Conservation (phyloP, 257 asterid genomes). For the Solanum habrochaites region DNA sequence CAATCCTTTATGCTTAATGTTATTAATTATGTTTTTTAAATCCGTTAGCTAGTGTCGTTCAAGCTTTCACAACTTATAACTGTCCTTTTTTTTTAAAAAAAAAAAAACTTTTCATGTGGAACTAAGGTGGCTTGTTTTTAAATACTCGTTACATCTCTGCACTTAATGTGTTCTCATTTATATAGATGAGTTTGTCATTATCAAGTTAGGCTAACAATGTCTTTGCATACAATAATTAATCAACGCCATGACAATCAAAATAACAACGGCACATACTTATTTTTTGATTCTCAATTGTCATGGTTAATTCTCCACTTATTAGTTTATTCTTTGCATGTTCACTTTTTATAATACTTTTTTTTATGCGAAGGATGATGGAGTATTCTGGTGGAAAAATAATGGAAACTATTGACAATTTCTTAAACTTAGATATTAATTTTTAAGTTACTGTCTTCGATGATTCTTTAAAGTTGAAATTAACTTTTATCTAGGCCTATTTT, state of each 20-base stretch:
- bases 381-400: neutral
- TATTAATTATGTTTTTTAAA: neutral
- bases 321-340: neutral
- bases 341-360: neutral
- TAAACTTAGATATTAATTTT: no score
- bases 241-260: no score
- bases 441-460: no score
- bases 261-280: no score
- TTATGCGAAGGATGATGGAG: neutral
- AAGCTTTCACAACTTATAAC: neutral
- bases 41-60: no score
- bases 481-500: no score
- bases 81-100: neutral
- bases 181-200: neutral
- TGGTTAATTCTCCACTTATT: neutral
- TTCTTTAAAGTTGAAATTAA: no score
- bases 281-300: neutral
- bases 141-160: no score
- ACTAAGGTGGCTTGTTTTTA: no score
- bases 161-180: neutral
- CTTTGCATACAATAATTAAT: neutral
- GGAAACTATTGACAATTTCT: no score
- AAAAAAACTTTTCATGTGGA: neutral
- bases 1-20: neutral
- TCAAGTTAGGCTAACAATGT: neutral